phyloP scores from a whole-genome alignment of 257 asterid species.

The Nicotiana attenuata region DNA sequence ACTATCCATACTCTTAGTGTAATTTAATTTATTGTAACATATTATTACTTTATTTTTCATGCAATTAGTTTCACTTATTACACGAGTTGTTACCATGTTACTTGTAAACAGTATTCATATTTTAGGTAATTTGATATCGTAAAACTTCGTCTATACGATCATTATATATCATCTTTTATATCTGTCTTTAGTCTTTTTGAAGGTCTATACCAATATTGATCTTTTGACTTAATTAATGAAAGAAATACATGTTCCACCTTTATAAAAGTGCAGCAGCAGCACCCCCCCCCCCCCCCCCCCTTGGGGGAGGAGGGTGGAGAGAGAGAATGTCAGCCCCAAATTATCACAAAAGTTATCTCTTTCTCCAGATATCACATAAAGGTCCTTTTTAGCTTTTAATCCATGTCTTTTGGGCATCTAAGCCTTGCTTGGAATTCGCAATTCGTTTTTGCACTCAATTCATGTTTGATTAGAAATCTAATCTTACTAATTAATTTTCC shows the following conservation, averaged over 20 bases:
- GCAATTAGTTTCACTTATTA: background rate
- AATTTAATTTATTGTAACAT: background rate
- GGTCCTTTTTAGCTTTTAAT: constrained; percentile 57
- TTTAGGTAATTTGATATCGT: background rate
- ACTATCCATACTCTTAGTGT: too few species aligned
- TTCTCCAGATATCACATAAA: constrained; percentile 53
- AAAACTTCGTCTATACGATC: background rate
- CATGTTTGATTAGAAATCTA: constrained; percentile 6
- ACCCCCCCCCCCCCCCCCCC: too few species aligned
- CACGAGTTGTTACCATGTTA: background rate
- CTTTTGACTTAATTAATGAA: background rate
- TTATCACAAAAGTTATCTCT: constrained; percentile 44
- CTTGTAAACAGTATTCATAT: too few species aligned
- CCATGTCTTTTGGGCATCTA: constrained; percentile 32
- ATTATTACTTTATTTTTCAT: background rate
- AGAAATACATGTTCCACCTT: constrained; percentile 21
- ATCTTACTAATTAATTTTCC: background rate
- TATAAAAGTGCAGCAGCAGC: constrained; percentile 13
- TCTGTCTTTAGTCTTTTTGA: background rate
- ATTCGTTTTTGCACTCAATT: constrained; percentile 7
- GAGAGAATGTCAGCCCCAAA: constrained; percentile 16
- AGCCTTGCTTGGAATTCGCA: constrained; percentile 6
- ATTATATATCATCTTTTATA: constrained; percentile 1
- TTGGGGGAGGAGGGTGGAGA: background rate
- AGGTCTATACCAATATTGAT: background rate